phyloP scores from a whole-genome alignment of 345 rosid species.

The Eucalyptus marginata region DNA sequence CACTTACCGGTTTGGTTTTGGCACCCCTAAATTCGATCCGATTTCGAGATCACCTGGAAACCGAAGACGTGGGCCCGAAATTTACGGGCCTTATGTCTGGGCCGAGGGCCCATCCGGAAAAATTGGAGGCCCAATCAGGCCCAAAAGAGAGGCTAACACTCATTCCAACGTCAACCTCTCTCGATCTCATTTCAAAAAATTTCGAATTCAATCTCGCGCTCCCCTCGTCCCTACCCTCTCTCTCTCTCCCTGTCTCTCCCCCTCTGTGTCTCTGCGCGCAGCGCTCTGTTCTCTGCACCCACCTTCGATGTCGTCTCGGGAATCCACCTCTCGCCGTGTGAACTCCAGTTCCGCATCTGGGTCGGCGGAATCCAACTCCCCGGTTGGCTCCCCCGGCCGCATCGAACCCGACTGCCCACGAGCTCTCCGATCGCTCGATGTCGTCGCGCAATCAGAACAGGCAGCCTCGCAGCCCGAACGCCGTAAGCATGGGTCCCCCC shows the following conservation, averaged over 20 bases:
- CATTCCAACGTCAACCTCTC: not conserved
- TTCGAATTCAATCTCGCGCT: not conserved
- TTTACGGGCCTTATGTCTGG: accelerated
- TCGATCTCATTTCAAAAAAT: not conserved
- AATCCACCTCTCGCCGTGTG: not conserved
- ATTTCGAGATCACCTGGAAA: not conserved
- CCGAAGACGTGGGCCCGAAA: not conserved
- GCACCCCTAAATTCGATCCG: not conserved
- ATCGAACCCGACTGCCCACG: not conserved
- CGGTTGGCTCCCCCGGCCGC: not conserved
- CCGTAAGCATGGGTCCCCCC: constrained; percentile 12
- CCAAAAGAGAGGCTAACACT: not conserved
- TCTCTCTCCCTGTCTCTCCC: too few relatives aligned
- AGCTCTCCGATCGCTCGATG: constrained; percentile 6
- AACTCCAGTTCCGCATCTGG: not conserved
- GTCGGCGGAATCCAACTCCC: not conserved
- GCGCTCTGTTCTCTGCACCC: not conserved
- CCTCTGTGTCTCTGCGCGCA: not conserved
- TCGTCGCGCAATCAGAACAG: constrained; percentile 66
- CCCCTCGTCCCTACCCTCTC: not conserved
- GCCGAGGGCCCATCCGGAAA: not conserved
- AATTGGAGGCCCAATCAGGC: not conserved
- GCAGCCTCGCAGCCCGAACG: constrained; percentile 60
- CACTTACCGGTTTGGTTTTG: not conserved
- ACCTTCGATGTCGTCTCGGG: not conserved